Conservation (phyloP, 1,284 basidiomycete genomes). For the Bjerkandera adusta region DNA sequence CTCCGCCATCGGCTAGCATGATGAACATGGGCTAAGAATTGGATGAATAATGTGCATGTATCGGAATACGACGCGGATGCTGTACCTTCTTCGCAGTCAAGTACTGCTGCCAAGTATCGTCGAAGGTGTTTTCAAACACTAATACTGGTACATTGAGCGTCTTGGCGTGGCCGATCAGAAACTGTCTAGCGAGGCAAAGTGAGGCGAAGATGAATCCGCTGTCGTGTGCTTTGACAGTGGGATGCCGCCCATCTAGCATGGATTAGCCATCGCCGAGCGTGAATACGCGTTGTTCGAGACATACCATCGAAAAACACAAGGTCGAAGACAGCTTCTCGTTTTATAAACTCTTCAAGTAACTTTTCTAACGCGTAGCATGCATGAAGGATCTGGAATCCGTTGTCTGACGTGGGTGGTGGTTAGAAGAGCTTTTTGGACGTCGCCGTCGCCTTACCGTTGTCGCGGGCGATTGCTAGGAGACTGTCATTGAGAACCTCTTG, state of each 20-base stretch:
- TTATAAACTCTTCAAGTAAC: slow-evolving; percentile 45
- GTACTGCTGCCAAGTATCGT: slow-evolving; percentile 50
- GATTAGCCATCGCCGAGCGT: slow-evolving; percentile 5
- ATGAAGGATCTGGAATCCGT: slow-evolving; percentile 61
- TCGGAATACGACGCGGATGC: not conserved
- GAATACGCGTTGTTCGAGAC: slow-evolving; percentile 14
- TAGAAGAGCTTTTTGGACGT: slow-evolving; percentile 15
- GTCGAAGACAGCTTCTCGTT: slow-evolving; percentile 55
- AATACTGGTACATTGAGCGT: slow-evolving; percentile 40
- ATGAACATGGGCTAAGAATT: slow-evolving; percentile 61
- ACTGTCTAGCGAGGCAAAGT: slow-evolving; percentile 46
- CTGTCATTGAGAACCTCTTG: slow-evolving; percentile 57
- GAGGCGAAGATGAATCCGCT: slow-evolving; percentile 39
- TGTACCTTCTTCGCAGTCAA: slow-evolving; percentile 39
- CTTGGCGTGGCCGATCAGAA: slow-evolving; percentile 50
- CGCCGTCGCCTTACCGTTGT: slow-evolving; percentile 33
- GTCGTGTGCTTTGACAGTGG: slow-evolving; percentile 37
- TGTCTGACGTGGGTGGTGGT: slow-evolving; percentile 31
- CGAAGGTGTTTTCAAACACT: slow-evolving; percentile 42
- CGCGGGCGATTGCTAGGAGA: slow-evolving; percentile 49
- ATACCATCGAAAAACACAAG: slow-evolving; percentile 62
- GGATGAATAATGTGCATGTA: slow-evolving; percentile 1
- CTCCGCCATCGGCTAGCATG: slow-evolving; percentile 53
- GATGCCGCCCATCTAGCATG: slow-evolving; percentile 39
- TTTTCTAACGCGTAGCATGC: slow-evolving; percentile 54